phyloP scores from a whole-genome alignment of 768 basidiomycete species.

The Suillus subluteus region DNA sequence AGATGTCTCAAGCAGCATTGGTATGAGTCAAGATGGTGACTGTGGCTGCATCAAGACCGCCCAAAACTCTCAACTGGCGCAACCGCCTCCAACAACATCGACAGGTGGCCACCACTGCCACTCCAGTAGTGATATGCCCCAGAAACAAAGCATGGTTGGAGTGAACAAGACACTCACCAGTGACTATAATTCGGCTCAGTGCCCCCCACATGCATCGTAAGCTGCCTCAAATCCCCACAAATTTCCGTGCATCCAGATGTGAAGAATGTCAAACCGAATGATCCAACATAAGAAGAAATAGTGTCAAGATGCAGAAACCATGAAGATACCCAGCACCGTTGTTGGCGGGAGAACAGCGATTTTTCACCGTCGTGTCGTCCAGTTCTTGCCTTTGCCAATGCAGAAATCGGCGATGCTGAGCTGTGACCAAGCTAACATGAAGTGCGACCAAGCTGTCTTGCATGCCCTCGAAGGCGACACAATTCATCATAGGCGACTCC shows the following conservation, averaged over 20 bases:
- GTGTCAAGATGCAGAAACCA: slow-evolving; percentile 29
- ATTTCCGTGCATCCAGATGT: slow-evolving; percentile 10
- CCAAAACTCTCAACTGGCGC: slow-evolving; percentile 14
- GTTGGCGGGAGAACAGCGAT: slow-evolving; percentile 25
- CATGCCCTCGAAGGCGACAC: slow-evolving; percentile 24
- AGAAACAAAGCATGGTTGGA: slow-evolving; percentile 24
- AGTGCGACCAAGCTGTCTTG: slow-evolving; percentile 5
- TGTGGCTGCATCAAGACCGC: slow-evolving; percentile 14
- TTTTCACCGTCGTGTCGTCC: slow-evolving; percentile 30
- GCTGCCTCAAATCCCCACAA: neutral
- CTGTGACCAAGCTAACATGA: slow-evolving; percentile 2
- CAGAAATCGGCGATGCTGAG: slow-evolving; percentile 15
- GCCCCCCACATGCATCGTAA: slow-evolving; percentile 5
- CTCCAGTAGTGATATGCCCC: slow-evolving; percentile 24
- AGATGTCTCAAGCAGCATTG: slow-evolving; percentile 21
- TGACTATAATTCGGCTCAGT: slow-evolving; percentile 20
- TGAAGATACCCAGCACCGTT: slow-evolving; percentile 24
- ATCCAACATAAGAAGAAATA: slow-evolving; percentile 18
- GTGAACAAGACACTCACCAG: slow-evolving; percentile 38
- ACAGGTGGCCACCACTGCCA: slow-evolving; percentile 7
- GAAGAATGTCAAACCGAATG: slow-evolving; percentile 15
- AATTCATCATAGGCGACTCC: slow-evolving; percentile 4
- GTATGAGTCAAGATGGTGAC: slow-evolving; percentile 34
- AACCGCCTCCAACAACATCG: slow-evolving; percentile 11
- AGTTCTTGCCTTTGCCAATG: slow-evolving; percentile 8